Evolutionary conservation across 495 filamentous ascomycete genomes (phyloP), one percentile per base, ranked within the genome.

Genomic region (Trichoderma asperelloides): DNA sequence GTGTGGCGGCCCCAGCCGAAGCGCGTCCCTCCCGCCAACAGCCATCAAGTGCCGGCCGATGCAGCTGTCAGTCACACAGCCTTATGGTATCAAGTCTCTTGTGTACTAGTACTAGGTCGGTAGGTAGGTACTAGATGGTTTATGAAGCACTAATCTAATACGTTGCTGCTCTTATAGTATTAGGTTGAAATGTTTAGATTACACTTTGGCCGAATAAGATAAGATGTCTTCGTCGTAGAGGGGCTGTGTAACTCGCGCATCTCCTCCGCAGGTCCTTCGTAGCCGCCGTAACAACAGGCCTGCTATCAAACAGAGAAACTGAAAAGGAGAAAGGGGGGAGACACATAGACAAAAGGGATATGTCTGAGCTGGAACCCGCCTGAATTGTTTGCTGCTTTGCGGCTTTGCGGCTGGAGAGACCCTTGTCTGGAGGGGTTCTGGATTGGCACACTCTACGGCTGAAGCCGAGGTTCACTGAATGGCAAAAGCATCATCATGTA

Each of bases 301-400:
- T n/a, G 55, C 55, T 60, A 25, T 60, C 55, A 30, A 60, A 60
- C 30, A 1, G 21, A 25, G 23, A 55, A 21, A 55, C 6, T 9
- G 3, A 55, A 13, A 18, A 30, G 55, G 25, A 18, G 25, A 60
- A 60, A 37, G 33, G 33, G 33, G 33, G 33, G 6, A 8, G 33
- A 37, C 33, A 37, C 33, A 37, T 8, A 37, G 33, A 7, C 33
- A 7, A 7, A 37, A 37, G 9, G 33, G 9, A 37, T 0, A 7
- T n/a, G n/a, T n/a, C n/a, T n/a, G 23, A 5, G 47, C n/a, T 4
- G 23, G 9, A 51, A n/a, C n/a, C 3, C 15, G 3, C 1, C 18
- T 60, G 55, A 11, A 30, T 28, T 60, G 55, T 60, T 60, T 60
- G 55, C 55, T 60, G 12, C 49, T 23, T 55, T n/a, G n/a, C n/a